A percentile compares a stretch with the other conserved stretches of the same genome.
Evolutionary conservation across 768 basidiomycete species (phyloP).

Genomic region (Hericium coralloides): DNA sequence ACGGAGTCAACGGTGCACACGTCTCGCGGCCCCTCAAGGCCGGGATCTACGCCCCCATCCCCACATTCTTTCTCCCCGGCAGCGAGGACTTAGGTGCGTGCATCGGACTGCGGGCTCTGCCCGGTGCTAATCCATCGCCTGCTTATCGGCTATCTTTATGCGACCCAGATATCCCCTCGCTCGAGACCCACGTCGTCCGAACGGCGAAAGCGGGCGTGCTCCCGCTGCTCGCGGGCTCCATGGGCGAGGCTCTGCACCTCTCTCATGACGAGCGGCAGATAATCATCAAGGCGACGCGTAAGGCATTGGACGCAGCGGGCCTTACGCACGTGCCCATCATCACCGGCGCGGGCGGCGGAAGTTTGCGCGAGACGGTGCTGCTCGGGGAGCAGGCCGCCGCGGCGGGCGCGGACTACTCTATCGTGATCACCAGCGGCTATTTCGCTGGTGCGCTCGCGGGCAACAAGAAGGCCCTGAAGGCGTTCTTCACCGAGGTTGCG

Average conservation of each 20-base stretch:
- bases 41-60: constrained; percentile 82
- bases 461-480: constrained; percentile 62
- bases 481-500: constrained; percentile 69
- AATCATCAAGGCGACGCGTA: constrained; percentile 59
- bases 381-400: constrained; percentile 68
- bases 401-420: constrained; percentile 80
- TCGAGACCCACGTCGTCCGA: constrained; percentile 57
- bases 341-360: constrained; percentile 75
- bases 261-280: constrained; percentile 55
- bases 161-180: constrained; percentile 50
- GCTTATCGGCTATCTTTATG: background rate
- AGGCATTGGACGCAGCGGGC: constrained; percentile 60
- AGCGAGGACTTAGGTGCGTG: constrained; percentile 77
- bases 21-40: constrained; percentile 49
- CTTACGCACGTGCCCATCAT: constrained; percentile 56
- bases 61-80: constrained; percentile 69
- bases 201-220: constrained; percentile 60
- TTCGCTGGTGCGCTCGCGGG: constrained; percentile 66
- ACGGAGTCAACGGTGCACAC: constrained; percentile 17
- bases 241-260: constrained; percentile 80
- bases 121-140: constrained; percentile 2
- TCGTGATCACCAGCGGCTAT: constrained; percentile 83
- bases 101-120: constrained; percentile 10
- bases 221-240: constrained; percentile 70
- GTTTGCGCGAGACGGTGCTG: constrained; percentile 75